Evolutionary conservation across 192 early-diverging fungal species (phyloP).

Genomic region (Entomortierella beljakovae): DNA sequence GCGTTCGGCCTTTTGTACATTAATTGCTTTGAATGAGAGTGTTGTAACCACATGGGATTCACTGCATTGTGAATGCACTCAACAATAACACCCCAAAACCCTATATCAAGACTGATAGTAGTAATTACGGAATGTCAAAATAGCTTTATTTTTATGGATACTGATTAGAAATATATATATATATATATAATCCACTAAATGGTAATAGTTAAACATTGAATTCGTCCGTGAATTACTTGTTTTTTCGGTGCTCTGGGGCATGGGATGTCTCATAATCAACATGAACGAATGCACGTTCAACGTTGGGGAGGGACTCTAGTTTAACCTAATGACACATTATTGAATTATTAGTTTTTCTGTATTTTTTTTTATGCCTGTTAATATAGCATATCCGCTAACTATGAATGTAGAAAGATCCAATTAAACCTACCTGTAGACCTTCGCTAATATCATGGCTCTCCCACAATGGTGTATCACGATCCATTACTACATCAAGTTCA

Average conservation of each 20-base stretch:
- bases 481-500: slow-evolving; percentile 97
- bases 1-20: too few relatives aligned
- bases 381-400: neutral
- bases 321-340: slow-evolving; percentile 61
- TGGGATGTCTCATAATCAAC: slow-evolving; percentile 95
- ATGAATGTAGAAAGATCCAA: neutral
- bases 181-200: too few relatives aligned
- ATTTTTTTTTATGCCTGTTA: neutral
- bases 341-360: neutral
- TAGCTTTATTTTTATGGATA: too few relatives aligned
- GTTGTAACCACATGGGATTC: too few relatives aligned
- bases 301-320: slow-evolving; percentile 84
- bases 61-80: too few relatives aligned
- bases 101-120: too few relatives aligned
- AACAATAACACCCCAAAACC: too few relatives aligned
- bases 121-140: too few relatives aligned
- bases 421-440: slow-evolving; percentile 71
- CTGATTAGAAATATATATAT: too few relatives aligned
- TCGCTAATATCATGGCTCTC: slow-evolving; percentile 95
- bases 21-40: too few relatives aligned
- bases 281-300: slow-evolving; percentile 96
- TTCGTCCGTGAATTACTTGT: slow-evolving; percentile 24
- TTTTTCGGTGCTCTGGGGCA: slow-evolving; percentile 77
- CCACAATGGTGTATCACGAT: slow-evolving; percentile 81
- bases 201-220: too few relatives aligned